Percentiles rank a stretch among this genome's conserved stretches.
Evolutionary conservation across 768 basidiomycete species (phyloP).

Genomic region (Collybia nuda): DNA sequence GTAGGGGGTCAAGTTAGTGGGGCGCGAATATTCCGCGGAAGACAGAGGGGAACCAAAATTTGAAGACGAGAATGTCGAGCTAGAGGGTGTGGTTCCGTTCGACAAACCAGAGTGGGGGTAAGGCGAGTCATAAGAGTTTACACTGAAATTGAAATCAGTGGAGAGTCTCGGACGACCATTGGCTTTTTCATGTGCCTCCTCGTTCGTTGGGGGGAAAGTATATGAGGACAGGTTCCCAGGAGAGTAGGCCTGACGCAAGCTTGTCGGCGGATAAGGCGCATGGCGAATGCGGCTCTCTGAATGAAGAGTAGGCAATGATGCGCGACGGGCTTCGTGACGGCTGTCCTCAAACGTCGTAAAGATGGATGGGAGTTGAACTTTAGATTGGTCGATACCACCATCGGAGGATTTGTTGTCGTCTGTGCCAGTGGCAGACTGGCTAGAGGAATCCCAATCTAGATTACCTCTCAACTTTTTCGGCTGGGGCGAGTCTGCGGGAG

Average conservation of each 20-base stretch:
- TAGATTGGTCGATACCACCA: slow-evolving; percentile 43
- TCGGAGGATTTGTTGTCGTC: slow-evolving; percentile 36
- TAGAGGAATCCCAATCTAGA: slow-evolving; percentile 34
- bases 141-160: slow-evolving; percentile 44
- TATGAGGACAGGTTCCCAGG: slow-evolving; percentile 44
- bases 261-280: slow-evolving; percentile 54
- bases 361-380: slow-evolving; percentile 74
- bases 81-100: slow-evolving; percentile 51
- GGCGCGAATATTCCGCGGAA: slow-evolving; percentile 44
- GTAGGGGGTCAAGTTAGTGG: slow-evolving; percentile 43
- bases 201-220: slow-evolving; percentile 55
- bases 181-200: slow-evolving; percentile 33
- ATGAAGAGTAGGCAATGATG: slow-evolving; percentile 62
- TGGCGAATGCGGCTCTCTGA: slow-evolving; percentile 55
- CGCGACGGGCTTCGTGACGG: slow-evolving; percentile 55
- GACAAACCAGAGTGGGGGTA: slow-evolving; percentile 51
- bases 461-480: slow-evolving; percentile 48
- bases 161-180: slow-evolving; percentile 46
- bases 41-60: slow-evolving; percentile 45
- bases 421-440: slow-evolving; percentile 21
- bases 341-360: slow-evolving; percentile 69
- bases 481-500: slow-evolving; percentile 55
- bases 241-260: slow-evolving; percentile 46
- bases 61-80: slow-evolving; percentile 47
- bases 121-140: slow-evolving; percentile 43